phyloP scores from a whole-genome alignment of 148 eudicot species.

The Suaeda aralocaspica region DNA sequence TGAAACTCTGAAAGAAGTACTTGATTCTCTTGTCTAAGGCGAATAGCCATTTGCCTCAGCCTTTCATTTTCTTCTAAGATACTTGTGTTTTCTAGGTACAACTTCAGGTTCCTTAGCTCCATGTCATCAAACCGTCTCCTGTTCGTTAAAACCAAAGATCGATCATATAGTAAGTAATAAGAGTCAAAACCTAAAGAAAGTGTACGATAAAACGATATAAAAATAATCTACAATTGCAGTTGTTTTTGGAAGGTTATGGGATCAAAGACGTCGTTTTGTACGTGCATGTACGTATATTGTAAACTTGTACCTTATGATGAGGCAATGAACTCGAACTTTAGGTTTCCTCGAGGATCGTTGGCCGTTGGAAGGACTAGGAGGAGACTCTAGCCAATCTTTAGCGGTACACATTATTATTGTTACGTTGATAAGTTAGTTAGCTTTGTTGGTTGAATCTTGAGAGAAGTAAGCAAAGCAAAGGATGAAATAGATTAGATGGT shows the following conservation, averaged over 20 bases:
- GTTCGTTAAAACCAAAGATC: neutral
- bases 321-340: constrained; percentile 33
- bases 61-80: constrained; percentile 69
- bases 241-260: neutral
- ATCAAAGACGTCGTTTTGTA: neutral
- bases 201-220: too few relatives aligned
- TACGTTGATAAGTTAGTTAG: neutral
- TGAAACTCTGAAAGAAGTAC: constrained; percentile 50
- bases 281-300: neutral
- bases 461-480: too few relatives aligned
- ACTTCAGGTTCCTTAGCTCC: constrained; percentile 66
- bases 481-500: too few relatives aligned
- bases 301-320: constrained; percentile 16
- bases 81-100: constrained; percentile 72
- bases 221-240: neutral
- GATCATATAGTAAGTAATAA: neutral
- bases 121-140: constrained; percentile 39
- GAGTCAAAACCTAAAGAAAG: neutral
- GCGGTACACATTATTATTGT: constrained; percentile 32
- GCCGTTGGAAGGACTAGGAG: constrained; percentile 4
- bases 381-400: constrained; percentile 33
- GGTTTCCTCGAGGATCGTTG: constrained; percentile 25
- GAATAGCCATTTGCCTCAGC: constrained; percentile 56
- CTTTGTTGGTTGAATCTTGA: neutral
- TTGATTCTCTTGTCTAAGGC: constrained; percentile 65